A percentile compares a stretch with the other conserved stretches of the same genome.
These are phyloP conservation scores for Neurospora africana DNA, from an alignment of 495 filamentous ascomycete genomes.

Conservation along the genomic window DNA sequence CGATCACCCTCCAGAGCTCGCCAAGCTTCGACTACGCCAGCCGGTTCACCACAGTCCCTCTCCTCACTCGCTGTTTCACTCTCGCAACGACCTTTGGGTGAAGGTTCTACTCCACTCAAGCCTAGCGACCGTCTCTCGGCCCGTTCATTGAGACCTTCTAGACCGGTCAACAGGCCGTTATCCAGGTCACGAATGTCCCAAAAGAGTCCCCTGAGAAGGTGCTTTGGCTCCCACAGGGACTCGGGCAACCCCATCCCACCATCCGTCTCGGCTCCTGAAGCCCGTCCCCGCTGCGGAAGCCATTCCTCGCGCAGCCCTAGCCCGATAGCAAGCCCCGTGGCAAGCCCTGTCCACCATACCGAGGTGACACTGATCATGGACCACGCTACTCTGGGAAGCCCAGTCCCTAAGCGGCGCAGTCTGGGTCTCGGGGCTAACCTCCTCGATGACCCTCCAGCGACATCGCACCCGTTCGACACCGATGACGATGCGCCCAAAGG, in stretches of 20 bases:
- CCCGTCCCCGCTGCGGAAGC: slow-evolving; percentile 16
- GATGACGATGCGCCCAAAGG: slow-evolving; percentile 36
- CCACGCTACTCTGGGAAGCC: slow-evolving; percentile 63
- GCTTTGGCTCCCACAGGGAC: slow-evolving; percentile 56
- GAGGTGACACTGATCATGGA: slow-evolving; percentile 86
- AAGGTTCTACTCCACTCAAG: slow-evolving; percentile 27
- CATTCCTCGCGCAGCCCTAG: not conserved
- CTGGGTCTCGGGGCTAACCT: slow-evolving; percentile 54
- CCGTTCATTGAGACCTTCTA: slow-evolving; percentile 35
- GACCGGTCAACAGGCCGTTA: slow-evolving; percentile 34
- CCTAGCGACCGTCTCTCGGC: slow-evolving; percentile 42
- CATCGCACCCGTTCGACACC: slow-evolving; percentile 25
- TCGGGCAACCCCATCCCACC: slow-evolving; percentile 55
- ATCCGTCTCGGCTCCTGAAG: slow-evolving; percentile 21
- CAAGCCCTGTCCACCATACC: slow-evolving; percentile 75
- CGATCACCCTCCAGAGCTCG: slow-evolving; percentile 66
- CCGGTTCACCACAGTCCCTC: slow-evolving; percentile 1
- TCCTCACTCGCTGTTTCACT: slow-evolving; percentile 16
- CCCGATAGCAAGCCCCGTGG: not conserved
- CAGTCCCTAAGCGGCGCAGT: slow-evolving; percentile 78
- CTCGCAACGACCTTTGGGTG: slow-evolving; percentile 20
- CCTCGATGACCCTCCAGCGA: slow-evolving; percentile 46
- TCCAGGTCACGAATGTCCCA: slow-evolving; percentile 49
- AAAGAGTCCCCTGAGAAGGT: slow-evolving; percentile 66
- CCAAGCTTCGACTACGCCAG: not conserved